phyloP scores from a whole-genome alignment of 352 stramenopile species.

The Plasmopara viticola region DNA sequence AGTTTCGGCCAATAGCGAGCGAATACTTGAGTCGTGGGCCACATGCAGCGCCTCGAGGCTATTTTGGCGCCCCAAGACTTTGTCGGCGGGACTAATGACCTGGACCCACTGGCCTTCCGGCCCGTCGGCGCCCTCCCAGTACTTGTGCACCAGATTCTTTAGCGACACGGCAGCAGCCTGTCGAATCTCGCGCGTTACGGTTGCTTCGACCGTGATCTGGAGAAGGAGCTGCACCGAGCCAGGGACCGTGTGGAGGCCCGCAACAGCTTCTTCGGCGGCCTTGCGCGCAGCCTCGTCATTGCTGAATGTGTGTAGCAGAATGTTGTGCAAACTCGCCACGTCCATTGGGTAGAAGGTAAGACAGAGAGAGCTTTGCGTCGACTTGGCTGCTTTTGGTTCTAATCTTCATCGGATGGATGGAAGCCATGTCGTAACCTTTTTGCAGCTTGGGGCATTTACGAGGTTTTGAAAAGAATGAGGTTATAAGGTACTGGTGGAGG shows the following conservation, averaged over 20 bases:
- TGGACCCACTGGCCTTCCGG: slow-evolving; percentile 67
- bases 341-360: slow-evolving; percentile 50
- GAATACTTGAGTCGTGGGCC: slow-evolving; percentile 37
- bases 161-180: slow-evolving; percentile 92
- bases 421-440: slow-evolving; percentile 19
- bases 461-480: not conserved
- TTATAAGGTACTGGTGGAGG: too few species aligned
- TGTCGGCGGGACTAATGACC: slow-evolving; percentile 61
- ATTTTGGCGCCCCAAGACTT: slow-evolving; percentile 60
- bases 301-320: slow-evolving; percentile 84
- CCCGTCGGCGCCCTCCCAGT: slow-evolving; percentile 85
- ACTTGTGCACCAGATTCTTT: slow-evolving; percentile 95
- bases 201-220: slow-evolving; percentile 69
- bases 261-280: slow-evolving; percentile 64
- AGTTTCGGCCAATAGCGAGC: slow-evolving; percentile 88
- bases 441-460: not conserved
- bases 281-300: slow-evolving; percentile 66
- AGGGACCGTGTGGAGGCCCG: slow-evolving; percentile 67
- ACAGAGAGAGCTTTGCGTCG: slow-evolving; percentile 9
- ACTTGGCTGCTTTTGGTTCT: slow-evolving; percentile 19
- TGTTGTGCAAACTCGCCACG: slow-evolving; percentile 84
- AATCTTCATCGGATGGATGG: slow-evolving; percentile 25
- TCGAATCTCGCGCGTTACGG: slow-evolving; percentile 77
- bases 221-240: slow-evolving; percentile 75
- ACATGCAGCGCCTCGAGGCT: slow-evolving; percentile 55